These are phyloP conservation scores for Penicillium sumatraense DNA, from an alignment of 2,329 filamentous ascomycete genomes.

Conservation along the genomic window DNA sequence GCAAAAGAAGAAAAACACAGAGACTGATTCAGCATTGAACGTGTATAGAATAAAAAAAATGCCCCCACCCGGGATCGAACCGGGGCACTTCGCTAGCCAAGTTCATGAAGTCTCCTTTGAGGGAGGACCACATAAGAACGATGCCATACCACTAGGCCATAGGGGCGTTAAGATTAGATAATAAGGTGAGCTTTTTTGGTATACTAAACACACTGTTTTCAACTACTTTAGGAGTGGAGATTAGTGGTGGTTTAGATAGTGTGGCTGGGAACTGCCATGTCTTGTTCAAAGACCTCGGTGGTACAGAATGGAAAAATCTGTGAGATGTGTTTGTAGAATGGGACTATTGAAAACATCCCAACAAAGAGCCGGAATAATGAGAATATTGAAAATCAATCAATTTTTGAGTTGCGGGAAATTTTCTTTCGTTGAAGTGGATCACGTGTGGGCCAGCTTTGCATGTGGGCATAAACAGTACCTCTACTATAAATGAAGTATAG, in stretches of 20 bases:
- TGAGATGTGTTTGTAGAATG: too few relatives aligned
- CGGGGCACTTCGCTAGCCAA: conserved; percentile 4
- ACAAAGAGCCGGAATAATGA: background rate
- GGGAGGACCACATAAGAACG: conserved; percentile 1
- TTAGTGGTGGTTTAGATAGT: background rate
- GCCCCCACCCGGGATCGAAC: conserved; percentile 3
- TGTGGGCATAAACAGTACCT: too few relatives aligned
- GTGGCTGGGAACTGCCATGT: too few relatives aligned
- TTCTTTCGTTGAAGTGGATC: background rate
- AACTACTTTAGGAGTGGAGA: background rate
- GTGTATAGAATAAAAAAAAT: background rate
- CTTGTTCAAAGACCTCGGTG: too few relatives aligned
- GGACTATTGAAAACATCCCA: too few relatives aligned
- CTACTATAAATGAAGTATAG: too few relatives aligned
- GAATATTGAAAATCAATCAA: background rate
- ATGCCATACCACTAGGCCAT: conserved; percentile 4
- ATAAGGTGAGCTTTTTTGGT: background rate
- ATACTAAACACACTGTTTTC: background rate
- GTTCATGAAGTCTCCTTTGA: background rate
- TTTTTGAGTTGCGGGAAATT: background rate
- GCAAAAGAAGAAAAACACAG: background rate
- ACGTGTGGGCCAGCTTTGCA: background rate
- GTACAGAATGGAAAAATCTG: too few relatives aligned
- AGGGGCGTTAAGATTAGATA: background rate
- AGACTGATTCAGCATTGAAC: too few relatives aligned